Conservation (phyloP, 2,329 filamentous ascomycete species). For the Pseudogymnoascus sp. region DNA sequence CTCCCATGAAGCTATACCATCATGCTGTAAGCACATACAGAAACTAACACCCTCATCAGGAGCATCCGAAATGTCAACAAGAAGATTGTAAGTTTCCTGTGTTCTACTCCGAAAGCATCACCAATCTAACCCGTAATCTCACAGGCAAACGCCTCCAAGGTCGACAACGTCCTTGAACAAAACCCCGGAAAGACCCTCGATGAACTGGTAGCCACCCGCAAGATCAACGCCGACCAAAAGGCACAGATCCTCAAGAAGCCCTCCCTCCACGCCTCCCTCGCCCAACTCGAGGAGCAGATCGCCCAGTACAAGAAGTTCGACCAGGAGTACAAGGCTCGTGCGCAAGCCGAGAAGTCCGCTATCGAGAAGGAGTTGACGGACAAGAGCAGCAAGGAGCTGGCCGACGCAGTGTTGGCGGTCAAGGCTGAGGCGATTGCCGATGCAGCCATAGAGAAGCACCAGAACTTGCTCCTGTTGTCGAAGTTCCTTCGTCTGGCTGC, state of each 20-base stretch:
- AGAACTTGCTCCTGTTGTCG: slow-evolving; percentile 60
- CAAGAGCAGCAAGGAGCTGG: slow-evolving; percentile 36
- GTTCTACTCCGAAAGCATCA: not conserved
- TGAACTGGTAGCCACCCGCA: slow-evolving; percentile 58
- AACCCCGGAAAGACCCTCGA: slow-evolving; percentile 64
- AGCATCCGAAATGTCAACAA: slow-evolving; percentile 87
- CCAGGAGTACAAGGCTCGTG: slow-evolving; percentile 56
- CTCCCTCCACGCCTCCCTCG: slow-evolving; percentile 56
- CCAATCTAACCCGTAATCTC: slow-evolving; percentile 16
- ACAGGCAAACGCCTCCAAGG: slow-evolving; percentile 62
- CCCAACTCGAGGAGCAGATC: slow-evolving; percentile 65
- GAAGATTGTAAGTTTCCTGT: slow-evolving; percentile 66
- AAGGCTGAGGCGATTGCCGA: slow-evolving; percentile 47
- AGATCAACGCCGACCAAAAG: slow-evolving; percentile 76
- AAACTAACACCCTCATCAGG: slow-evolving; percentile 38
- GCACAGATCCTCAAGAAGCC: slow-evolving; percentile 71
- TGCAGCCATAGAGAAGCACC: slow-evolving; percentile 44
- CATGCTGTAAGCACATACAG: not conserved
- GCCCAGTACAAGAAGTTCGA: slow-evolving; percentile 67
- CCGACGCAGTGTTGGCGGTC: slow-evolving; percentile 41
- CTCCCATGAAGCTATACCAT: slow-evolving; percentile 11
- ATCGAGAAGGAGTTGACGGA: slow-evolving; percentile 48
- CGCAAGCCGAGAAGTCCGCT: slow-evolving; percentile 49
- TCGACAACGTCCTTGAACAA: slow-evolving; percentile 59
- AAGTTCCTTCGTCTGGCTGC: slow-evolving; percentile 74